Base-by-base conservation (phyloP, 2,329 filamentous ascomycete species). In the Annulohypoxylon truncatum region DNA sequence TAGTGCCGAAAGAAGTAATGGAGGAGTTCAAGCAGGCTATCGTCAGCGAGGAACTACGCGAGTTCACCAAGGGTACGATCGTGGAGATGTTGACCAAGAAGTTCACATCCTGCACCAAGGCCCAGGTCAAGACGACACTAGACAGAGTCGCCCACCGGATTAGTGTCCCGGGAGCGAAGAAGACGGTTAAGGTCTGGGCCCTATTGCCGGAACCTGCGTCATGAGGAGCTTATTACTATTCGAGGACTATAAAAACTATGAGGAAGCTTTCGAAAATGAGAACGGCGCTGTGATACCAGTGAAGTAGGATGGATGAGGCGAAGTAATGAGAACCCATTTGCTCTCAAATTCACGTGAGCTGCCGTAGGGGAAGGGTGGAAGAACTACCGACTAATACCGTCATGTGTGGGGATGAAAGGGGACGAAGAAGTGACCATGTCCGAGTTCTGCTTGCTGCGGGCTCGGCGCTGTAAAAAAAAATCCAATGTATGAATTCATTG, bases 21-120 rank as follows among this genome's bases (percentile, higher is more conserved):
- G 81, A 82, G 0, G 77, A 89, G 9, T 93, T 96, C 78, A 94
- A 90, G 77, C 80, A 84, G 28, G 87, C 87, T 1, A 84, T 96
- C n/a, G 79, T 89, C 52, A 91, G 89, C 15, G 91, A 87, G 67
- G 86, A 91, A 46, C 78, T 79, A 69, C 76, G 75, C 15, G 79
- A 77, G 40, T 81, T 93, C 51, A 92, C 88, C 38, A 96, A 96
- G 79, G 79, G 89, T 1, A 92, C 91, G 6, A 80, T 96, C 71
- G 83, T 93, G 7, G 92, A 95, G 77, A 84, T 91, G 4, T 78
- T 96, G 65, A 92, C 93, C 78, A 90, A 91, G 75, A 84, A 88
- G 71, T 93, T 95, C 70, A 87, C 90, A 0, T 89, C 89, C 66
- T 85, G 90, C 47, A 87, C 90, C 1, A 92, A 90, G 72, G 87